Evolutionary conservation across 2,329 filamentous ascomycete species (phyloP), one percentile per base, ranked within the genome.

Genomic region (Huntiella abstrusa): DNA sequence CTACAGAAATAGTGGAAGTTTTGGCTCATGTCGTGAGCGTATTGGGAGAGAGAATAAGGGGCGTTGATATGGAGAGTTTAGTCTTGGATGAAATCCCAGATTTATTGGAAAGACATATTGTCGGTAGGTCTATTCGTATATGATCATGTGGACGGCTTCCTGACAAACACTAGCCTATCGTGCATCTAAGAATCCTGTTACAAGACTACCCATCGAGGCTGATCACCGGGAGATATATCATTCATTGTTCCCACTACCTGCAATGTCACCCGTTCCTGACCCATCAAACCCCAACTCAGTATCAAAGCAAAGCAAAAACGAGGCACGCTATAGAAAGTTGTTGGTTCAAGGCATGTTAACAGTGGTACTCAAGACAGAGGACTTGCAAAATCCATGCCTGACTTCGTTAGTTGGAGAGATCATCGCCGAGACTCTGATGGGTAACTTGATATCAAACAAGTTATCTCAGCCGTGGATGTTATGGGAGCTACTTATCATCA

Each of bases 11-110:
- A 49, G 70, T 96, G 46, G 83, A 85, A 57, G 79, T 94, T 53
- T 83, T 96, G 56, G 91, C 88, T 36, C 88, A 96, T 62, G 91
- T 83, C 60, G 94, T 85, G 36, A 72, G 84, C 48, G 84, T 79
- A 5, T 63, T 98, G 49, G 91, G 96, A 63, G 81, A 94, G 64
- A 74, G 91, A 54, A 63, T 94, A 50, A 73, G 85, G 49, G 76
- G 80, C 57, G 73, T 92, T 22, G 87, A 96, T 62, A 60, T 95
- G 51, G 83, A 91, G 64, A 75, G 77, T 52, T 61, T 98, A 53
- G 53, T 94, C 38, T 68, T 96, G 50, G 85, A 98, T 59, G 88
- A 96, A 64, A 69, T 96, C 40, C 85, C 88, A 13, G 78, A 79
- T 51, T 64, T 96, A 48, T 58, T 96, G 47, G 77, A 87, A 60